phyloP scores from a whole-genome alignment of 2,329 filamentous ascomycete genomes.

The Aureobasidium sp. region DNA sequence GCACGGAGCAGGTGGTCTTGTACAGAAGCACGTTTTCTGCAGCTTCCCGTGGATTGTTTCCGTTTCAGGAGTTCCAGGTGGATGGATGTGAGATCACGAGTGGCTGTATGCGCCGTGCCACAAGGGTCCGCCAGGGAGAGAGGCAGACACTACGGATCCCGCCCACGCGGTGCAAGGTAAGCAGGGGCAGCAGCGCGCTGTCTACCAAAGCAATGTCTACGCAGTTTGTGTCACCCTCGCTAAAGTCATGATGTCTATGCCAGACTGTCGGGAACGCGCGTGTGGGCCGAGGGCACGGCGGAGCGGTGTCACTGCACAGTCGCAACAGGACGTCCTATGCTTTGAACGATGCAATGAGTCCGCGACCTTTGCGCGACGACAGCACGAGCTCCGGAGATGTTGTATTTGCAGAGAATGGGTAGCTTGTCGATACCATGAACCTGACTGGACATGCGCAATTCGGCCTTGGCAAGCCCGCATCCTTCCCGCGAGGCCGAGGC shows the following conservation, averaged over 20 bases:
- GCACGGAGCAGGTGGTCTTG: not conserved
- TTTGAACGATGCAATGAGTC: not conserved
- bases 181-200: not conserved
- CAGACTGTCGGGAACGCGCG: conserved; percentile 2
- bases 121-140: not conserved
- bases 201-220: conserved; percentile 5
- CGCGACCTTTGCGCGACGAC: conserved; percentile 4
- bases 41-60: conserved; percentile 10
- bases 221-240: conserved; percentile 5
- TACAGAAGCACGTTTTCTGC: conserved; percentile 10
- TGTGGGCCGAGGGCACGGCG: not conserved
- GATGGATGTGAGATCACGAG: conserved; percentile 10
- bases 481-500: not conserved
- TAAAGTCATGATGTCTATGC: conserved; percentile 10
- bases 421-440: not conserved
- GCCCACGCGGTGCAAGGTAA: conserved; percentile 12
- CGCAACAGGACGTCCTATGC: not conserved
- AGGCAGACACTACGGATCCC: not conserved
- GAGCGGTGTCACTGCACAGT: not conserved
- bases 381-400: not conserved
- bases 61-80: conserved; percentile 7
- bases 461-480: conserved; percentile 3
- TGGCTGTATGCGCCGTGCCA: conserved; percentile 10
- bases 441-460: not conserved
- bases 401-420: not conserved